Evolutionary conservation across 2,329 filamentous ascomycete genomes (phyloP).

Genomic region (Arthrobotrys entomopaga): DNA sequence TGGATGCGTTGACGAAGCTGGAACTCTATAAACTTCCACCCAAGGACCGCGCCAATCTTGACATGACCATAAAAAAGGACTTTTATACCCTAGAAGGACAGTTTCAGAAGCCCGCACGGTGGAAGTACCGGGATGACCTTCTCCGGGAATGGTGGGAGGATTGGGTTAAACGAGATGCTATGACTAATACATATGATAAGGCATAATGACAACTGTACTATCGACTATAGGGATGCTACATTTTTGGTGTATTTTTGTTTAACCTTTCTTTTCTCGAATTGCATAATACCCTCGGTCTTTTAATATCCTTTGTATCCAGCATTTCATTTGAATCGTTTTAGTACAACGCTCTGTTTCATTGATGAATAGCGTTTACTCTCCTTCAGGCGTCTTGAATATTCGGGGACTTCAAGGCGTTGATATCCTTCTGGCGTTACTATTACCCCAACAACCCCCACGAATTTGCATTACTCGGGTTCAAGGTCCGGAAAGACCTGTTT

Average conservation of each 20-base stretch:
- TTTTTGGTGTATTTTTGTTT: too few species aligned
- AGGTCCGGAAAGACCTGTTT: too few species aligned
- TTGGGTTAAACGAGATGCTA: conserved; percentile 30
- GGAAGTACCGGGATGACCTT: conserved; percentile 38
- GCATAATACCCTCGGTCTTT: too few species aligned
- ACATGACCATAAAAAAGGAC: conserved; percentile 43
- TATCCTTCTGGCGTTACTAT: too few species aligned
- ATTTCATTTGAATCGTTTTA: too few species aligned
- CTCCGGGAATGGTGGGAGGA: conserved; percentile 47
- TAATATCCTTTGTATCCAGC: too few species aligned
- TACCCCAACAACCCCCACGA: too few species aligned
- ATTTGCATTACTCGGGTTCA: too few species aligned
- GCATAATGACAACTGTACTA: too few species aligned
- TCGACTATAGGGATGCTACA: too few species aligned
- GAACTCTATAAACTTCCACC: conserved; percentile 36
- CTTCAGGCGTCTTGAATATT: not conserved
- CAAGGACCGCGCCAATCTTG: conserved; percentile 25
- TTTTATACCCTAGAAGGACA: conserved; percentile 41
- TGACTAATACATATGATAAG: too few species aligned
- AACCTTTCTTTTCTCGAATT: conserved; percentile 1
- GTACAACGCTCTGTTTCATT: not conserved
- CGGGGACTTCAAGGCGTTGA: too few species aligned
- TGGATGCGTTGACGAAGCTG: conserved; percentile 41
- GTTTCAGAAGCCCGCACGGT: conserved; percentile 27
- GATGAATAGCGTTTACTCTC: not conserved